Evolutionary conservation across 805 yeast species (phyloP), one percentile per base, ranked within the genome.

Genomic region (Metschnikowia santaceciliae): DNA sequence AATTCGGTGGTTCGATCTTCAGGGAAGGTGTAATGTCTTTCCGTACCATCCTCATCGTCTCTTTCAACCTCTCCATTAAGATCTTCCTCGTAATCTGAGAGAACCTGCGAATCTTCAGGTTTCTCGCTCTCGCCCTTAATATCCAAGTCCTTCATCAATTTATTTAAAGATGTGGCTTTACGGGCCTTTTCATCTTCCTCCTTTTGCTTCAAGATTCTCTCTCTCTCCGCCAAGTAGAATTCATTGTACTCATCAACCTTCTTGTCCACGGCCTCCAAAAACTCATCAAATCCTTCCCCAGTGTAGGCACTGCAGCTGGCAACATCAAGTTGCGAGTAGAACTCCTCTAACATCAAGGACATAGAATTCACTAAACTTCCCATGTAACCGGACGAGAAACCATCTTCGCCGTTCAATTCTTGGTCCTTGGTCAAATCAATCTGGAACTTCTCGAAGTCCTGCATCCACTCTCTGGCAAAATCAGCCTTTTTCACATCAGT

Each of bases 391-490:
- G 92, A 83, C 3, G 84, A 81, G 20, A 78, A 68, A 5, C 79
- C 77, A 22, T 78, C 80, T 47, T 78, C 82, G 35, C 83, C 86
- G 56, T 81, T 85, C 46, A 80, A 69, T 43, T 87, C 90, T 53
- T 83, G 82, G 64, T 86, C 86, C 32, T 76, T 75, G 55, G 77
- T 76, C 50, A 92, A 72, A 1, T 96, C 96, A 20, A 69, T 72
- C 68, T 92, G 98, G 75, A 94, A 94, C 14, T 82, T 77, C 67
- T 92, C 97, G 67, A 94, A 94, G 70, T 94, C 99, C 2, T 85
- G 81, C 97, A 94, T 90, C 99, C 99, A 94, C 58, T 89, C 95
- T 63, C 82, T 84, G 20, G 96, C 97, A 71, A 91, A 90, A 46
- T 80, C 85, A 0, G 95, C 88, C 52, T 86, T 85, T 58, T 84